phyloP scores from a whole-genome alignment of 257 asterid genomes.

The Lavandula angustifolia region DNA sequence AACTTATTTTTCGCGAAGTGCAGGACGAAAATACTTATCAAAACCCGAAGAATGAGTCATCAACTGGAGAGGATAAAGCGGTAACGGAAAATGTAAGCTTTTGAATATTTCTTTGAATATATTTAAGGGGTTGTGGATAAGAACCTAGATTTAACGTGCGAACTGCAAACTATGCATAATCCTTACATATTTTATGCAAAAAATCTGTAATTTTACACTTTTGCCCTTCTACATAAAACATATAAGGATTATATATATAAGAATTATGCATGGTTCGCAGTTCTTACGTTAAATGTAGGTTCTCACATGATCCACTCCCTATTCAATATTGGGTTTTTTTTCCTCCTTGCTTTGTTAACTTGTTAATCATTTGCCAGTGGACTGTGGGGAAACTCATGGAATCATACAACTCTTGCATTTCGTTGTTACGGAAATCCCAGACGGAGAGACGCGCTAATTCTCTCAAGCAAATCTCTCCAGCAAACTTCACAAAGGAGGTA shows the following conservation, averaged over 20 bases:
- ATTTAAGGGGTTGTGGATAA: too few species aligned
- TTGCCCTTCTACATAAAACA: too few species aligned
- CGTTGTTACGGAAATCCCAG: slow-evolving; percentile 56
- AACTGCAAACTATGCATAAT: too few species aligned
- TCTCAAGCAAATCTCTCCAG: slow-evolving; percentile 68
- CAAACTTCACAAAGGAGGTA: slow-evolving; percentile 91
- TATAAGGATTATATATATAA: too few species aligned
- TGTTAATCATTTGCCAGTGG: slow-evolving; percentile 45
- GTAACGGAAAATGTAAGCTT: slow-evolving; percentile 45
- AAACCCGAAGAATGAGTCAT: slow-evolving; percentile 37
- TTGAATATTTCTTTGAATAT: slow-evolving; percentile 8
- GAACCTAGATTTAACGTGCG: too few species aligned
- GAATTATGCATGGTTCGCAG: too few species aligned
- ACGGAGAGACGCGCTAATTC: slow-evolving; percentile 65
- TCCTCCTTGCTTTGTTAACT: slow-evolving; percentile 7
- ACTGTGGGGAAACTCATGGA: slow-evolving; percentile 72
- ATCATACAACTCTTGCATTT: slow-evolving; percentile 64
- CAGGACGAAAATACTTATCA: slow-evolving; percentile 49
- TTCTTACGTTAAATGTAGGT: too few species aligned
- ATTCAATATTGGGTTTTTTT: slow-evolving; percentile 9
- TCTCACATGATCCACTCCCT: too few species aligned
- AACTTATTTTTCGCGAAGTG: slow-evolving; percentile 34
- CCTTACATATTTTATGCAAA: too few species aligned
- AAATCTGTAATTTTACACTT: too few species aligned
- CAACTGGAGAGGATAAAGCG: slow-evolving; percentile 27